Conservation (phyloP, 1,284 basidiomycete genomes). For the Earliella scabrosa region DNA sequence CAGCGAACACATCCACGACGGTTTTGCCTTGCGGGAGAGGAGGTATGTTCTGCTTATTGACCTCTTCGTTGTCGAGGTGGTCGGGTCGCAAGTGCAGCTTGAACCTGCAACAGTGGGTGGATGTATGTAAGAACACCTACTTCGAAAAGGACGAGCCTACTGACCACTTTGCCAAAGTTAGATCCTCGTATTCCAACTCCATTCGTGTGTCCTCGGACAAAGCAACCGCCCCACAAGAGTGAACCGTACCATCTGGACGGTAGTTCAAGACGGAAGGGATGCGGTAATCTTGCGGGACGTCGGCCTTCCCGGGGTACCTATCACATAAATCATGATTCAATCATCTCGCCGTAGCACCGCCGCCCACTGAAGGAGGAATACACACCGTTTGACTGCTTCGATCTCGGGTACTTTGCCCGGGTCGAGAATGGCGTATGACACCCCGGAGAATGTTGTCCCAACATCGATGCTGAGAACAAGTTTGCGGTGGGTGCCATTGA, state of each 20-base stretch:
- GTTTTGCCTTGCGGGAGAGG: constrained; percentile 45
- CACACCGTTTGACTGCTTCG: constrained; percentile 17
- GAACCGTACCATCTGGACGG: constrained; percentile 32
- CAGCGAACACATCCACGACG: constrained; percentile 51
- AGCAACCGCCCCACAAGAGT: constrained; percentile 38
- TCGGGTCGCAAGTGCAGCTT: constrained; percentile 56
- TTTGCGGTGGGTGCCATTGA: constrained; percentile 31
- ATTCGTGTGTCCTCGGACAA: constrained; percentile 47
- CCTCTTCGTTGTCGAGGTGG: constrained; percentile 27
- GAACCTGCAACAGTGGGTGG: constrained; percentile 46
- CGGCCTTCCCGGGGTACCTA: constrained; percentile 48
- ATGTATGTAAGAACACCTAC: not conserved
- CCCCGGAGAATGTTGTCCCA: constrained; percentile 57
- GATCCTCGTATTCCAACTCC: constrained; percentile 42
- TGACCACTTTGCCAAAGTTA: constrained; percentile 37
- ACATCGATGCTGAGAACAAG: constrained; percentile 57
- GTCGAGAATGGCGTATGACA: constrained; percentile 48
- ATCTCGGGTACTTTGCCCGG: constrained; percentile 49
- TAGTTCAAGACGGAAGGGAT: constrained; percentile 60
- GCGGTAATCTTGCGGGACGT: constrained; percentile 25
- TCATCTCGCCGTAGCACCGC: not conserved
- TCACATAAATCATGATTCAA: not conserved
- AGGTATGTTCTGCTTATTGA: constrained; percentile 5
- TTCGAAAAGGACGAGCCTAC: not conserved
- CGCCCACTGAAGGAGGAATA: not conserved